Base-by-base conservation (phyloP, 257 asterid genomes). In the Linaria vulgaris region DNA sequence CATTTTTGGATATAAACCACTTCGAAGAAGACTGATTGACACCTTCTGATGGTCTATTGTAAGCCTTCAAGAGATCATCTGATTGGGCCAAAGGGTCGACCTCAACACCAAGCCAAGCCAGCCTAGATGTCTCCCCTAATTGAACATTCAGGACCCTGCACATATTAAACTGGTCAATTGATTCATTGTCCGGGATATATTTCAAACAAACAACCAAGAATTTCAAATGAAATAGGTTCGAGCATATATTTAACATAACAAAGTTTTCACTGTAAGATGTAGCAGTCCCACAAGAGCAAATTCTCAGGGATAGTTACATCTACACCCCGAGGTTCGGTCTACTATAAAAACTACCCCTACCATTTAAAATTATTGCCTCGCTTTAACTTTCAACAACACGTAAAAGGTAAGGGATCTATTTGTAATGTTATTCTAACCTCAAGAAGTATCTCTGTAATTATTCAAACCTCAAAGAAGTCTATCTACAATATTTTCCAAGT, bases 21-120 rank as follows among this genome's bases (percentile, higher is more conserved):
- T 88, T 90, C 9, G 97, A 82, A 56, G 89, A 78, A n/a, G 96
- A 69, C 38, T 75, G 79, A 15, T 77, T 74, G 20, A 10, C 57
- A 45, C 79, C 82, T 69, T 82, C 92, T 15, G 96, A 75, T 38
- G 97, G 95, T 69, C 97, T 77, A 56, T 57, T 90, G 86, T 94
- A 90, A 25, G 90, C 84, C 69, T 83, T 90, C 84, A 85, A 68
- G 43, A 88, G 79, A 69, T 90, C 88, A 22, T 85, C 95, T 11
- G 97, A 79, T 12, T 86, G 86, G 51, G 88, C 87, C 77, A 90
- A 56, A 15, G 86, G 97, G 70, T 94, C 97, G 23, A 75, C 96
- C 80, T 94, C 97, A 19, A 90, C 84, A 10, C 99, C 99, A 1
- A 94, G 88, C 99, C 99, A 94, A 34, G 95, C 88, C 69, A 83